Percentiles rank a stretch among this genome's conserved stretches.
These are phyloP conservation scores for Endothia cerciana DNA, from an alignment of 2,329 filamentous ascomycete genomes.

Conservation along the genomic window DNA sequence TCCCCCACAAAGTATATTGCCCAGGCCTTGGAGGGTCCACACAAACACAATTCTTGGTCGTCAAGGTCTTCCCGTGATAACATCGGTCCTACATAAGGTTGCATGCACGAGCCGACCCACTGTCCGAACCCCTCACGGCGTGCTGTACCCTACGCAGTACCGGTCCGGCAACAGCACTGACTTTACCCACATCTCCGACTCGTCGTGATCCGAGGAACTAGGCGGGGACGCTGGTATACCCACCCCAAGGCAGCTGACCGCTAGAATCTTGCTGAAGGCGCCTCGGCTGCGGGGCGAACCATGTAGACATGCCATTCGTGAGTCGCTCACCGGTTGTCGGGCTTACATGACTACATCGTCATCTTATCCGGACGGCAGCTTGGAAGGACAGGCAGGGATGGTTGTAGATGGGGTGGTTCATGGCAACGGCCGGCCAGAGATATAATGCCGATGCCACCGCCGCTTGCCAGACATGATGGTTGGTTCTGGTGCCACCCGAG, in stretches of 20 bases:
- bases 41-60: not conserved
- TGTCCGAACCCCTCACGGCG: not conserved
- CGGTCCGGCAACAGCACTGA: not conserved
- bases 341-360: not conserved
- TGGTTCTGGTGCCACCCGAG: conserved; percentile 3
- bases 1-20: conserved; percentile 13
- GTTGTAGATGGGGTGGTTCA: not conserved
- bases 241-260: conserved; percentile 1
- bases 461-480: not conserved
- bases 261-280: not conserved
- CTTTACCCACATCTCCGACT: not conserved
- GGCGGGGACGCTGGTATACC: not conserved
- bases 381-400: not conserved
- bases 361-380: not conserved
- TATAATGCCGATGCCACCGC: conserved; percentile 1
- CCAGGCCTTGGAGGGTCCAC: not conserved
- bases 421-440: not conserved
- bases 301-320: conserved; percentile 3
- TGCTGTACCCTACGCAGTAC: not conserved
- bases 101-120: not conserved
- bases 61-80: not conserved
- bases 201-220: not conserved
- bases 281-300: not conserved
- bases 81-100: not conserved
- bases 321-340: conserved; percentile 3